Percentiles rank a stretch among this genome's conserved stretches.
Conservation (phyloP, 331 rosid genomes). For the Quercus phellos region DNA sequence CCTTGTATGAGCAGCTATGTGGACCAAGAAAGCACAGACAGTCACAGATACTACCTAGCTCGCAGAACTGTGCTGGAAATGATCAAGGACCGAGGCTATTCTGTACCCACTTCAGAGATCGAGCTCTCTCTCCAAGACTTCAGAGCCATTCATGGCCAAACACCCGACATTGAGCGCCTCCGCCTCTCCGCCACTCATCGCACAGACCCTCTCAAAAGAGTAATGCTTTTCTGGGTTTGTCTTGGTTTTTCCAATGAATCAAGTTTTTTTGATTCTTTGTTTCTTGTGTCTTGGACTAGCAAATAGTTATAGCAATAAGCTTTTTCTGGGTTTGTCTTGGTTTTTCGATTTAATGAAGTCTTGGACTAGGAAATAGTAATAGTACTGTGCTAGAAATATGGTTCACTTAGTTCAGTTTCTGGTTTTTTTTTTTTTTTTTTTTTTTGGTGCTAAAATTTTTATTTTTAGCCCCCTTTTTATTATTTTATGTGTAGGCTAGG, state of each 20-base stretch:
- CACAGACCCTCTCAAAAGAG: slow-evolving; percentile 65
- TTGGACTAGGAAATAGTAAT: background rate
- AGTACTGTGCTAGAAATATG: background rate
- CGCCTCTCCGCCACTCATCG: slow-evolving; percentile 51
- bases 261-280: background rate
- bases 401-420: background rate
- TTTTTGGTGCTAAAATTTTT: background rate
- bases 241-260: background rate
- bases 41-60: slow-evolving; percentile 65
- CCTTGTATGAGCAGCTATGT: slow-evolving; percentile 44
- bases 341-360: too few relatives aligned
- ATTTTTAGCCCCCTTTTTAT: too few relatives aligned
- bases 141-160: slow-evolving; percentile 45
- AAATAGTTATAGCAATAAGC: too few relatives aligned
- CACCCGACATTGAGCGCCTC: slow-evolving; percentile 65
- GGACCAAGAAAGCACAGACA: slow-evolving; percentile 59
- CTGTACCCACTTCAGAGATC: slow-evolving; percentile 49
- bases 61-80: slow-evolving; percentile 74
- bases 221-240: background rate
- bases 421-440: background rate
- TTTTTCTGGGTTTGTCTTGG: too few relatives aligned
- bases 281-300: background rate
- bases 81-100: slow-evolving; percentile 81
- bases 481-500: too few relatives aligned
- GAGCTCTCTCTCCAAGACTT: slow-evolving; percentile 61